These are phyloP conservation scores for Quercus tomentella DNA, from an alignment of 331 rosid species.

Conservation along the genomic window DNA sequence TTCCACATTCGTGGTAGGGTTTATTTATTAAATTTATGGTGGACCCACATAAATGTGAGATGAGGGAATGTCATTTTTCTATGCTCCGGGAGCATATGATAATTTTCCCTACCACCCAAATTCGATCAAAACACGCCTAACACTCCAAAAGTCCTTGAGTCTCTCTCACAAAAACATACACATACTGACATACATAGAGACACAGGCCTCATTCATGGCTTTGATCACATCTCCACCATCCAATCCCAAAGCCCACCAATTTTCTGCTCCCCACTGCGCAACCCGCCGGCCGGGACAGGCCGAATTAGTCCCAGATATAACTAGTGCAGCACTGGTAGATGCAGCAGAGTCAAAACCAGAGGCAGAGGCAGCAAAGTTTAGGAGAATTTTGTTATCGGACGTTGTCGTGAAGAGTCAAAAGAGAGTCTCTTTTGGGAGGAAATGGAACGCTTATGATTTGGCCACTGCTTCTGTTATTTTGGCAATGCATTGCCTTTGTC, in stretches of 20 bases:
- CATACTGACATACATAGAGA: neutral
- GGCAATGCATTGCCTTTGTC: conserved; percentile 41
- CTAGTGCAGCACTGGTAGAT: conserved; percentile 38
- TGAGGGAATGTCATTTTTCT: rapidly evolving
- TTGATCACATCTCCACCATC: conserved; percentile 48
- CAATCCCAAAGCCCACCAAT: conserved; percentile 37
- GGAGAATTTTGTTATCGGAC: conserved; percentile 64
- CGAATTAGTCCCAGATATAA: neutral
- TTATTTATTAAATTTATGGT: rapidly evolving
- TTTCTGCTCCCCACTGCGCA: conserved; percentile 33
- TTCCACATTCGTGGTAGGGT: rapidly evolving
- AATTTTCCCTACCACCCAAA: neutral
- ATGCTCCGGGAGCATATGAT: rapidly evolving
- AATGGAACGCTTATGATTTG: conserved; percentile 51
- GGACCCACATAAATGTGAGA: no score
- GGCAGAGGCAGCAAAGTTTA: conserved; percentile 8
- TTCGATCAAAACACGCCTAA: neutral
- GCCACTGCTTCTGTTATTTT: conserved; percentile 44
- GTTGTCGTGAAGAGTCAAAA: conserved; percentile 69
- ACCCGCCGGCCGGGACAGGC: conserved; percentile 28
- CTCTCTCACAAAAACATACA: neutral
- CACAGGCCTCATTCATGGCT: conserved; percentile 38
- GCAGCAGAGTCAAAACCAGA: conserved; percentile 29
- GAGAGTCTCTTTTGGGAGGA: conserved; percentile 37
- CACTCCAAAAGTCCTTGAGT: neutral